Evolutionary conservation across 2,329 filamentous ascomycete species (phyloP).

Genomic region (Colletotrichum sp.): DNA sequence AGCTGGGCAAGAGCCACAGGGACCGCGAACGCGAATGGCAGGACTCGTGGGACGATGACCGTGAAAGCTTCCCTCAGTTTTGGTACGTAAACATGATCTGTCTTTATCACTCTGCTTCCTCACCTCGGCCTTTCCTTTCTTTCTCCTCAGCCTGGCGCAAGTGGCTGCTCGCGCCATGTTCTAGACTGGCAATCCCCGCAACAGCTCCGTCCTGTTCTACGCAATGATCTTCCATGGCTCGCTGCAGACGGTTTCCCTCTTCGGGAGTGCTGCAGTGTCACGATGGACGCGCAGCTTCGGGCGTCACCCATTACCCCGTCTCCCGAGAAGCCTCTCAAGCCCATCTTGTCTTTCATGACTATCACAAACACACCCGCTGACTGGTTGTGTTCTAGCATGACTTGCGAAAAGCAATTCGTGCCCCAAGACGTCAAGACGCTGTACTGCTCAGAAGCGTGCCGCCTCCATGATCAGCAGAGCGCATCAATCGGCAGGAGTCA

Average conservation of each 20-base stretch:
- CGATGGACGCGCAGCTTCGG: constrained; percentile 29
- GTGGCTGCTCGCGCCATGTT: constrained; percentile 9
- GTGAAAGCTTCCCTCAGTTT: constrained; percentile 69
- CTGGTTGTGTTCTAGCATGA: constrained; percentile 55
- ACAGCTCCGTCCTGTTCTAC: not conserved
- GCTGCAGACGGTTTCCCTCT: constrained; percentile 22
- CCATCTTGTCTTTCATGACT: constrained; percentile 36
- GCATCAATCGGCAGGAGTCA: constrained; percentile 12
- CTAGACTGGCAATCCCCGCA: constrained; percentile 4
- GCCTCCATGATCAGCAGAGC: constrained; percentile 47
- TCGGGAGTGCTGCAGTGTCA: constrained; percentile 33
- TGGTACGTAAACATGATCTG: constrained; percentile 54
- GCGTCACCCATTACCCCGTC: constrained; percentile 1
- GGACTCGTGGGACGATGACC: constrained; percentile 60
- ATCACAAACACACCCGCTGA: constrained; percentile 28
- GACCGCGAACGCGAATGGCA: constrained; percentile 57
- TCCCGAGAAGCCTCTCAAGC: not conserved
- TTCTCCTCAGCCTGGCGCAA: not conserved
- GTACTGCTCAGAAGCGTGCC: constrained; percentile 70
- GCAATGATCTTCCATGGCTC: constrained; percentile 5
- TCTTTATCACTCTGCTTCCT: not conserved
- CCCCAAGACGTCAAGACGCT: constrained; percentile 61
- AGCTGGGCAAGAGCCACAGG: constrained; percentile 55
- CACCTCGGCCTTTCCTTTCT: not conserved
- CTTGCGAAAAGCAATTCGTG: constrained; percentile 70